Conservation (phyloP, 306 rosid species). For the Cucumis cinereus region DNA sequence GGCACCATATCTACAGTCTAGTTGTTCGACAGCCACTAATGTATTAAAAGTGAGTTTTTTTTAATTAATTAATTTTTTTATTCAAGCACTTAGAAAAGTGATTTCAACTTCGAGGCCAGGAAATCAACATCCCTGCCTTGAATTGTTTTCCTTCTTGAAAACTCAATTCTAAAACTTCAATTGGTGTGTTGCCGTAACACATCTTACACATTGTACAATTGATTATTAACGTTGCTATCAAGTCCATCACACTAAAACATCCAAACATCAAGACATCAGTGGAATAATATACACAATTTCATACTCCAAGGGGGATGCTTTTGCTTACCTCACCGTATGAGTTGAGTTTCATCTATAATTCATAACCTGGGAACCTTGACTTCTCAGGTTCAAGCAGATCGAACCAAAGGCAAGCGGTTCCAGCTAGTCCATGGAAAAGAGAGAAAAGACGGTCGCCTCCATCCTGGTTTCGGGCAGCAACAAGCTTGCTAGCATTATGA, state of each 20-base stretch:
- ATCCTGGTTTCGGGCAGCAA: not conserved
- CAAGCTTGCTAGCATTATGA: constrained; percentile 28
- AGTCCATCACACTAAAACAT: not conserved
- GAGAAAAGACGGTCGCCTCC: constrained; percentile 33
- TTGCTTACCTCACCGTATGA: too few species aligned
- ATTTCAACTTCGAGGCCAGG: too few species aligned
- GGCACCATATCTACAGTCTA: too few species aligned
- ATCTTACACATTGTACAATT: not conserved
- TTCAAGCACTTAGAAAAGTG: too few species aligned
- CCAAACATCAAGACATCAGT: not conserved
- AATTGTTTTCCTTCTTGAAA: not conserved
- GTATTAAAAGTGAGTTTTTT: too few species aligned
- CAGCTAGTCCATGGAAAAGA: constrained; percentile 80
- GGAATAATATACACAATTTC: not conserved
- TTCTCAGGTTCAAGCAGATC: constrained; percentile 48
- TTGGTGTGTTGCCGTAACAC: not conserved
- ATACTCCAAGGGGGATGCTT: not conserved
- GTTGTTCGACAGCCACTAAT: too few species aligned
- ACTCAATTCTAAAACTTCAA: not conserved
- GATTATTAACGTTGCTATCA: not conserved
- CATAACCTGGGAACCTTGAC: constrained; percentile 78
- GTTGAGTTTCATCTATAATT: constrained; percentile 25
- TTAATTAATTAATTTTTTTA: too few species aligned
- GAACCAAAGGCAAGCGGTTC: constrained; percentile 75
- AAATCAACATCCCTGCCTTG: not conserved